Evolutionary conservation across 129 eudicot species (phyloP).

Genomic region (Scalesia atractyloides): DNA sequence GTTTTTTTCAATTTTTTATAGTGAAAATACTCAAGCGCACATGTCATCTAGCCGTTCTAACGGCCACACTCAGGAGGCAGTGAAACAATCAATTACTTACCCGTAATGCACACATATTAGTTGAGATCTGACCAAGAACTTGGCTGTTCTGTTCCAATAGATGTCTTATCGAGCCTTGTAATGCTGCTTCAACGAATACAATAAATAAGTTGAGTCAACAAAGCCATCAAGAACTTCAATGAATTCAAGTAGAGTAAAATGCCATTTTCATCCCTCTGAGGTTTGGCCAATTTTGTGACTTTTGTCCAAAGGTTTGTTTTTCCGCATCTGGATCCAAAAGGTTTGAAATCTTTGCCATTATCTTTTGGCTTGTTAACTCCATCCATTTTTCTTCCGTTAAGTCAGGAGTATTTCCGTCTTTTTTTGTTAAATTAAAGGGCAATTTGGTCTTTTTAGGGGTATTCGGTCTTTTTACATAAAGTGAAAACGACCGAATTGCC

Average conservation of each 20-base stretch:
- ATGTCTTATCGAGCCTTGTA: slow-evolving; percentile 58
- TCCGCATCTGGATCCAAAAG: no score
- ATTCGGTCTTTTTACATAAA: no score
- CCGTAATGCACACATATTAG: slow-evolving; percentile 65
- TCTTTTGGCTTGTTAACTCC: no score
- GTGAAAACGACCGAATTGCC: no score
- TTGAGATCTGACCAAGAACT: slow-evolving; percentile 62
- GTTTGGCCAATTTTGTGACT: no score
- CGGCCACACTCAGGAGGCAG: background rate
- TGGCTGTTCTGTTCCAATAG: slow-evolving; percentile 74
- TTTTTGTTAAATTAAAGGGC: no score
- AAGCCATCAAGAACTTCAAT: slow-evolving; percentile 14
- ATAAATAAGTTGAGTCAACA: slow-evolving; percentile 9
- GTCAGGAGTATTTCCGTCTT: no score
- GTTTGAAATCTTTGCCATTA: no score
- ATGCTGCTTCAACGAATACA: slow-evolving; percentile 44
- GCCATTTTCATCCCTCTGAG: background rate
- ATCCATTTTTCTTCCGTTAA: no score
- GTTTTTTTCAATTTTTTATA: background rate
- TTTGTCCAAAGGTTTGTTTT: no score
- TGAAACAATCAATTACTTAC: slow-evolving; percentile 33
- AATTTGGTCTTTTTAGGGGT: no score
- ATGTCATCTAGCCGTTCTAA: background rate
- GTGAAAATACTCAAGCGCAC: background rate
- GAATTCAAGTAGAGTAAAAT: background rate